phyloP scores from a whole-genome alignment of 129 eudicot genomes.

The Logfia minima region DNA sequence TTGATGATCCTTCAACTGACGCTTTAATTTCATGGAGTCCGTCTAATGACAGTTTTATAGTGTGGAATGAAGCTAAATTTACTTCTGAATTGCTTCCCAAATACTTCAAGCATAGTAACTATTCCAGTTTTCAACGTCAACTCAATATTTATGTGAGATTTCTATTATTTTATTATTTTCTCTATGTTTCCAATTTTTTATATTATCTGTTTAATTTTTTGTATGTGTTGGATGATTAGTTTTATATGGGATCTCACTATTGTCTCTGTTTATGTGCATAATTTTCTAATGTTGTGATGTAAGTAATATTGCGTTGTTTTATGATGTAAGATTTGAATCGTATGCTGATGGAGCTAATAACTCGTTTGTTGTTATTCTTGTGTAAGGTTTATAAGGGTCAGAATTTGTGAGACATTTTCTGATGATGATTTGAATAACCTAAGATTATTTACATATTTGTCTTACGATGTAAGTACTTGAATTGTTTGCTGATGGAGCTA shows the following conservation, averaged over 20 bases:
- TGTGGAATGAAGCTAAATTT: conserved; percentile 61
- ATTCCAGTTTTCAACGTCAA: conserved; percentile 76
- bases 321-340: not conserved
- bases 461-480: no score
- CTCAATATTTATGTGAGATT: conserved; percentile 76
- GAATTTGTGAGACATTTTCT: not conserved
- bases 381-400: not conserved
- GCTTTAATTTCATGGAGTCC: conserved; percentile 68
- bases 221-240: not conserved
- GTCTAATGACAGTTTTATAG: conserved; percentile 56
- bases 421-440: not conserved
- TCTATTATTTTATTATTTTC: not conserved
- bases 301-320: not conserved
- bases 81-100: conserved; percentile 69
- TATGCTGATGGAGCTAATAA: not conserved
- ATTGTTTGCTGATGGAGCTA: no score
- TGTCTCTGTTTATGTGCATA: not conserved
- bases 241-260: not conserved
- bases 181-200: not conserved
- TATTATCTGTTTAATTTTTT: not conserved
- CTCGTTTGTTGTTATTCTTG: not conserved
- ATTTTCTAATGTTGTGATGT: not conserved
- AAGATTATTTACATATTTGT: no score
- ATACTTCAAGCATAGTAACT: conserved; percentile 78
- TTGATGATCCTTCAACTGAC: conserved; percentile 62